Base-by-base conservation (phyloP, 208 protist species). In the Vickermania spadyakhi region DNA sequence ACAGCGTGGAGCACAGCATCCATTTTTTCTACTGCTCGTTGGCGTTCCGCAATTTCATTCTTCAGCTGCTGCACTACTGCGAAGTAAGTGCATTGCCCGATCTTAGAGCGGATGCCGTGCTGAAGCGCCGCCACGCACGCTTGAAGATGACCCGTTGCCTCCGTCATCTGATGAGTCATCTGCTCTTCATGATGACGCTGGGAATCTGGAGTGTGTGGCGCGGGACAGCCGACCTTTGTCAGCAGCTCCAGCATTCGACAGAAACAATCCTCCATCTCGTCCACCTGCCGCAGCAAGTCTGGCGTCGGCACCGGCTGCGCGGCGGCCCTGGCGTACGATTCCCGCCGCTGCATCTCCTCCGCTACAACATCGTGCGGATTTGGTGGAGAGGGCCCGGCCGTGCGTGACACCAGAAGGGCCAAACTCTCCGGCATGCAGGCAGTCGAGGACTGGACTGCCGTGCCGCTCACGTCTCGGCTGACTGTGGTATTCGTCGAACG, bases 91-190 rank as follows among this genome's bases (percentile, higher is more conserved):
- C 66, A 79, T 66, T 90, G 83, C 18, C 60, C 58, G 23, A 72
- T 54, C 59, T 90, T 90, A 7, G 59, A 72, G 50, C 86, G 79
- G 23, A 93, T 89, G 21, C 75, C 86, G n/a, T 21, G 61, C 60
- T 90, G 86, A 31, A 93, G 51, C n/a, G 21, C 28, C 4, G 42
- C 71, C 7, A 75, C 66, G 1, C 41, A 42, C 23, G 11, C n/a
- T 56, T 54, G 55, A 25, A 69, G 55, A 22, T 25, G 21, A 3
- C 1, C 56, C 56, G 50, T 11, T 0, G 29, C 30, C 1, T 28
- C 2, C 7, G 29, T 13, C 62, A 49, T 31, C 36, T 45, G 36
- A n/a, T n/a, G n/a, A n/a, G n/a, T n/a, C 28, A 51, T 31, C 56
- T 54, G 30, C 14, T 11, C 64, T 2, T 13, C 27, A 5, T 25